These are phyloP conservation scores for Ophiocordyceps sinensis DNA, from an alignment of 2,329 filamentous ascomycete species.

Conservation along the genomic window DNA sequence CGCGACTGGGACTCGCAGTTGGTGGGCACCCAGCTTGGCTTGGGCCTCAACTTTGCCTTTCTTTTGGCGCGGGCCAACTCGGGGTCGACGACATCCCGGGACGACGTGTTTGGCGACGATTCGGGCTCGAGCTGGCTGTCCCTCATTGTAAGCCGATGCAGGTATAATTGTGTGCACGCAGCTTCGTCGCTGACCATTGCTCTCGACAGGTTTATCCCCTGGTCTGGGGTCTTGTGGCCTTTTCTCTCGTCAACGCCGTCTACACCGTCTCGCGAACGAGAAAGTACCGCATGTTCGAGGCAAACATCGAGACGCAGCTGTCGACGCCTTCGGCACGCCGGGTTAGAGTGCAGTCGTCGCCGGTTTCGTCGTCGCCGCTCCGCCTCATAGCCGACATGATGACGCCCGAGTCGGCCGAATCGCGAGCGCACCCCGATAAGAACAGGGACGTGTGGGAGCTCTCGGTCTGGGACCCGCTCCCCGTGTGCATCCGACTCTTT, in stretches of 20 bases:
- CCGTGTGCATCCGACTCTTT: constrained; percentile 67
- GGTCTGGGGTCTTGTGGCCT: constrained; percentile 51
- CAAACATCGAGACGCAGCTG: constrained; percentile 59
- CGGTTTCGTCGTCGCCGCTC: constrained; percentile 63
- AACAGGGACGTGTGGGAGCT: constrained; percentile 89
- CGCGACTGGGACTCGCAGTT: constrained; percentile 78
- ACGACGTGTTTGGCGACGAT: constrained; percentile 77
- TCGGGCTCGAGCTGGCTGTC: constrained; percentile 50
- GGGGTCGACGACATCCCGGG: constrained; percentile 35
- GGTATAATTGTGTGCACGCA: constrained; percentile 6
- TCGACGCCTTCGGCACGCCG: constrained; percentile 76
- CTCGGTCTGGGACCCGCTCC: constrained; percentile 82
- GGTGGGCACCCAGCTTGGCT: constrained; percentile 60
- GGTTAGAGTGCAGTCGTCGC: constrained; percentile 77
- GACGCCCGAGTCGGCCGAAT: constrained; percentile 56
- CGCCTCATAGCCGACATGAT: constrained; percentile 58
- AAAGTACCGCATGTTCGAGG: constrained; percentile 84
- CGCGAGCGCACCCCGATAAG: constrained; percentile 70
- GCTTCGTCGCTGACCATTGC: constrained; percentile 1
- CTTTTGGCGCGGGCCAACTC: constrained; percentile 72
- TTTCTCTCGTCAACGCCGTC: constrained; percentile 62
- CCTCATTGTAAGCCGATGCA: constrained; percentile 29
- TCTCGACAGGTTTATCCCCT: constrained; percentile 46
- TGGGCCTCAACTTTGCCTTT: constrained; percentile 66
- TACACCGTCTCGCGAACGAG: constrained; percentile 72